Conservation (phyloP, 148 eudicot genomes). For the Cornus suecica region DNA sequence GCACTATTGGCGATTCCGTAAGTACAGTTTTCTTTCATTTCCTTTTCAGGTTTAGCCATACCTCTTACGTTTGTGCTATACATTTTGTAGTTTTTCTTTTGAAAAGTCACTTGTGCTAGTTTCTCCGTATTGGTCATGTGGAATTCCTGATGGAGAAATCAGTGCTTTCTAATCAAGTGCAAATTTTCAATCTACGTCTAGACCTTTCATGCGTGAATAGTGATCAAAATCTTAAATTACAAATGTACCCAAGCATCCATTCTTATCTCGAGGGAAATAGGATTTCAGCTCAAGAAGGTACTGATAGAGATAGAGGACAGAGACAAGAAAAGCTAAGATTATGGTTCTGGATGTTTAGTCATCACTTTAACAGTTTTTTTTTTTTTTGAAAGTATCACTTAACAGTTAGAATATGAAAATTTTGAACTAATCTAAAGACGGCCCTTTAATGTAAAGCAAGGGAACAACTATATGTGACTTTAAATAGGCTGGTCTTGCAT, state of each 20-base stretch:
- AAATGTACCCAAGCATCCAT: no score
- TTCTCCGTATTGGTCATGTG: neutral
- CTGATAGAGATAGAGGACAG: no score
- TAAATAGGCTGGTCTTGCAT: neutral
- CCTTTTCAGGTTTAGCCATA: neutral
- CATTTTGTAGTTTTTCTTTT: neutral
- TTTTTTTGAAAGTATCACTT: no score
- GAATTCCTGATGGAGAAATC: neutral
- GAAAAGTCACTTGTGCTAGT: no score
- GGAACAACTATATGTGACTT: neutral
- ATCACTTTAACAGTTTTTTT: no score
- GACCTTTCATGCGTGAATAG: neutral
- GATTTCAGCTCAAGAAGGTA: no score
- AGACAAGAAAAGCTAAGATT: no score
- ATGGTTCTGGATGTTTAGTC: no score
- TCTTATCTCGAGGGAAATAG: no score
- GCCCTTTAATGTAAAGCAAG: neutral
- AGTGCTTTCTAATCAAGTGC: neutral
- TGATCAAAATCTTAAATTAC: no score
- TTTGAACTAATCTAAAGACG: neutral
- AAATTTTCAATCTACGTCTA: neutral
- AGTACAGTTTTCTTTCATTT: constrained; percentile 14
- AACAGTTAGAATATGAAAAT: no score
- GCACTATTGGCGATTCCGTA: constrained; percentile 97
- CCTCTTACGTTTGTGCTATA: neutral